Conservation (phyloP, 129 eudicot genomes). For the Apium graveolens region DNA sequence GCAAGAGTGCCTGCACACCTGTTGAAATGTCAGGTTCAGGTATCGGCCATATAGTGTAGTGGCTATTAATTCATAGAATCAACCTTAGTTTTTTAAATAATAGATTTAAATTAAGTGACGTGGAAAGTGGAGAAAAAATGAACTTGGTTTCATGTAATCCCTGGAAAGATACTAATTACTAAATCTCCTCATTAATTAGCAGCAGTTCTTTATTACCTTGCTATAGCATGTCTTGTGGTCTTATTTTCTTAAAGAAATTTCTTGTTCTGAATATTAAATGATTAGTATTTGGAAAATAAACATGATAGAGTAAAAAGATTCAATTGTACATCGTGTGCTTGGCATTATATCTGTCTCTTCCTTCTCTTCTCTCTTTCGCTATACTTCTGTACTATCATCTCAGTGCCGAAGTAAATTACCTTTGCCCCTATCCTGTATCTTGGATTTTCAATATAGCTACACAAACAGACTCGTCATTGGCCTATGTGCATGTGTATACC, state of each 20-base stretch:
- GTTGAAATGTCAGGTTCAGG: not conserved
- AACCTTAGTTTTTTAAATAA: not conserved
- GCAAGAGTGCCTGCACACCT: not conserved
- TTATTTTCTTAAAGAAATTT: not conserved
- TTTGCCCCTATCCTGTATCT: not conserved
- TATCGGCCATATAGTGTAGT: not conserved
- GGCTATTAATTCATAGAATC: not conserved
- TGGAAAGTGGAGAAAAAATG: not conserved
- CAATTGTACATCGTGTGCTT: not conserved
- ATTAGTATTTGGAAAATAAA: not conserved
- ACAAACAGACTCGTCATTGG: not conserved
- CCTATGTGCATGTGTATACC: not conserved
- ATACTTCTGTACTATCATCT: not conserved
- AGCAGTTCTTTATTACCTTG: not conserved
- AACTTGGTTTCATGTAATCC: not conserved
- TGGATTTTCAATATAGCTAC: not conserved
- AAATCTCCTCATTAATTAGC: not conserved
- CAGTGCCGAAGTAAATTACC: not conserved
- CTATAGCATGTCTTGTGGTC: not conserved
- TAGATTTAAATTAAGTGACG: not conserved
- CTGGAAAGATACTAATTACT: not conserved
- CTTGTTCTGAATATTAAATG: not conserved
- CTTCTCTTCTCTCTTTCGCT: not conserved
- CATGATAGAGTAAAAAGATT: not conserved
- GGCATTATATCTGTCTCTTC: not conserved